Percentiles rank a stretch among this genome's conserved stretches.
phyloP scores from a whole-genome alignment of 805 yeast species.

The Lachancea sp. region DNA sequence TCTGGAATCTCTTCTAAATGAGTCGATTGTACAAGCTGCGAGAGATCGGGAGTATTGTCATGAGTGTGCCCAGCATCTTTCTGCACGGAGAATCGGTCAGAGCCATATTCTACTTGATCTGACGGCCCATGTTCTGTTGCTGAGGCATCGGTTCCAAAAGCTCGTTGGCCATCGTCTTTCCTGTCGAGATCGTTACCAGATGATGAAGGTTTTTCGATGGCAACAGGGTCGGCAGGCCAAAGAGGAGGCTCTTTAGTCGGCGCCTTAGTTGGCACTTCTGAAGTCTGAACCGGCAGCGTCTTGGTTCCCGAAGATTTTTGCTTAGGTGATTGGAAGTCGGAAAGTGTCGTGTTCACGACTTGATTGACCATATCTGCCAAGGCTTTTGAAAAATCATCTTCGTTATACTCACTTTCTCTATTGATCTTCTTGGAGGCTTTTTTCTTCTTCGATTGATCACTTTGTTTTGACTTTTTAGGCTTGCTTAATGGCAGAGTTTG shows the following conservation, averaged over 20 bases:
- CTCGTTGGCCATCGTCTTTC: no score
- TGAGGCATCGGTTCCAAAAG: no score
- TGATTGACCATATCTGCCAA: slow-evolving; percentile 50
- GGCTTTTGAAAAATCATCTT: slow-evolving; percentile 44
- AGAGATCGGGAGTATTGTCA: no score
- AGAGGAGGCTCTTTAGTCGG: background rate
- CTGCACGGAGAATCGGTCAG: no score
- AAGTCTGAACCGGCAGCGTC: background rate
- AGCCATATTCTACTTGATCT: no score
- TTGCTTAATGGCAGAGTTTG: slow-evolving; percentile 2
- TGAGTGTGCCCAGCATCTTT: no score
- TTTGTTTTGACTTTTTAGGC: slow-evolving; percentile 5
- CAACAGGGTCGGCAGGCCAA: background rate
- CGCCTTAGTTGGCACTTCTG: background rate
- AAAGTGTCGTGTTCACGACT: slow-evolving; percentile 40
- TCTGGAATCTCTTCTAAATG: background rate
- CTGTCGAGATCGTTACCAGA: no score
- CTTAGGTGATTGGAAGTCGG: slow-evolving; percentile 6
- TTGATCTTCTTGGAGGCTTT: slow-evolving; percentile 11
- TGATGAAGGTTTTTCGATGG: no score
- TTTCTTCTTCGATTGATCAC: slow-evolving; percentile 19
- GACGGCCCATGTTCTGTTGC: no score
- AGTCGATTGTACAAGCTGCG: no score
- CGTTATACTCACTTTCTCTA: slow-evolving; percentile 9
- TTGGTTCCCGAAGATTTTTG: background rate